phyloP scores from a whole-genome alignment of 2,329 filamentous ascomycete genomes.

The Verticillium nonalfalfae region DNA sequence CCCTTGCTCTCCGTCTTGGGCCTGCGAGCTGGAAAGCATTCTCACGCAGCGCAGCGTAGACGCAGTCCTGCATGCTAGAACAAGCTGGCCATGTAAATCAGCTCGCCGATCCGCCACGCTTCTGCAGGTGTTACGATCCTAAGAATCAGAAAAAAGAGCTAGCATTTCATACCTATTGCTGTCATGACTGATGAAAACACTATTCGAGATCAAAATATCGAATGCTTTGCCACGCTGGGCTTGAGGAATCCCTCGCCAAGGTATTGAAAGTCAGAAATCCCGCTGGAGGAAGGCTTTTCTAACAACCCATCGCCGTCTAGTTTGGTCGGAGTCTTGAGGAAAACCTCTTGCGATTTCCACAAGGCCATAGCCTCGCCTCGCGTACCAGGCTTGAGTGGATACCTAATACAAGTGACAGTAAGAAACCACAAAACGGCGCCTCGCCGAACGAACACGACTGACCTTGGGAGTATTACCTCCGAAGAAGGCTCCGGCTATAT shows the following conservation, averaged over 20 bases:
- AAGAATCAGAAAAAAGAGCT: too few species aligned
- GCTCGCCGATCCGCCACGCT: too few species aligned
- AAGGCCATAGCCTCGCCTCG: slow-evolving; percentile 16
- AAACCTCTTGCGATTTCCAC: slow-evolving; percentile 10
- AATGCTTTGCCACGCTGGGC: too few species aligned
- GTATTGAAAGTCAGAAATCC: not conserved
- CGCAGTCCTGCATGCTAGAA: not conserved
- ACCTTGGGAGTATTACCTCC: not conserved
- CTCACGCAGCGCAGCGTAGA: not conserved
- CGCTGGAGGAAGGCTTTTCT: slow-evolving; percentile 5
- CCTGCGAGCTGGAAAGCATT: not conserved
- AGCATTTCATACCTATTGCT: too few species aligned
- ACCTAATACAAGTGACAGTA: slow-evolving; percentile 9
- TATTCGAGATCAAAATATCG: too few species aligned
- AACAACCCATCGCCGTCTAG: not conserved
- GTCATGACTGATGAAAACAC: too few species aligned
- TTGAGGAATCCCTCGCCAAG: not conserved
- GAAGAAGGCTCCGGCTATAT: not conserved
- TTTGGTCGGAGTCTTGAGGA: slow-evolving; percentile 7
- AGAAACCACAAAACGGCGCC: not conserved
- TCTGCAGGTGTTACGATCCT: too few species aligned
- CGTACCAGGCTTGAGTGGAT: slow-evolving; percentile 22
- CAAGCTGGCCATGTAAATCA: too few species aligned
- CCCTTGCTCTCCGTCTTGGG: too few species aligned
- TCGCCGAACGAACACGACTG: not conserved